A percentile compares a stretch with the other conserved stretches of the same genome.
phyloP scores from a whole-genome alignment of 768 basidiomycete genomes.

The Lactifluus volemus region DNA sequence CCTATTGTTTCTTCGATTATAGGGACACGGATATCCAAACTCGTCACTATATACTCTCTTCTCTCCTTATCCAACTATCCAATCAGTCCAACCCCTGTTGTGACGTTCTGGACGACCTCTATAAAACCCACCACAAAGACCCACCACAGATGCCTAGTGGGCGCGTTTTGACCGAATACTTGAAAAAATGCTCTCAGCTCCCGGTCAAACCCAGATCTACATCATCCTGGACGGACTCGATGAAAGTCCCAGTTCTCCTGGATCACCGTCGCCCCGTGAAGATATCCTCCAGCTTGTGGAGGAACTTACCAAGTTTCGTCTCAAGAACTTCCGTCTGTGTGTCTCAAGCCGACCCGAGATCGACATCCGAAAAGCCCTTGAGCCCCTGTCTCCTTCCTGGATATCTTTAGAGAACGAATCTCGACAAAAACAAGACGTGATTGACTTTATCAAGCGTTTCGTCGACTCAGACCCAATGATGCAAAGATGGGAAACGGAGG shows the following conservation, averaged over 20 bases:
- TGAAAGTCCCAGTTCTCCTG: not conserved
- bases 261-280: not conserved
- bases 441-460: not conserved
- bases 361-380: not conserved
- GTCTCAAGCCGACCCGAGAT: not conserved
- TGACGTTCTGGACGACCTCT: not conserved
- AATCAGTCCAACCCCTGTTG: not conserved
- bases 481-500: not conserved
- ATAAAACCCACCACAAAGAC: not conserved
- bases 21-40: not conserved
- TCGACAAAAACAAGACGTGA: not conserved
- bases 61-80: not conserved
- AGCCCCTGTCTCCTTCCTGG: not conserved
- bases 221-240: conserved; percentile 1
- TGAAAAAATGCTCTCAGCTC: not conserved
- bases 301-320: not conserved
- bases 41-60: not conserved
- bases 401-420: not conserved
- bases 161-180: not conserved
- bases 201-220: not conserved
- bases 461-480: not conserved
- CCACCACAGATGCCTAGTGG: not conserved
- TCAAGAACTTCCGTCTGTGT: not conserved
- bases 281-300: not conserved
- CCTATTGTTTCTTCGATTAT: not conserved